A percentile compares a stretch with the other conserved stretches of the same genome.
Conservation (phyloP, 148 eudicot genomes). For the Suaeda aralocaspica region DNA sequence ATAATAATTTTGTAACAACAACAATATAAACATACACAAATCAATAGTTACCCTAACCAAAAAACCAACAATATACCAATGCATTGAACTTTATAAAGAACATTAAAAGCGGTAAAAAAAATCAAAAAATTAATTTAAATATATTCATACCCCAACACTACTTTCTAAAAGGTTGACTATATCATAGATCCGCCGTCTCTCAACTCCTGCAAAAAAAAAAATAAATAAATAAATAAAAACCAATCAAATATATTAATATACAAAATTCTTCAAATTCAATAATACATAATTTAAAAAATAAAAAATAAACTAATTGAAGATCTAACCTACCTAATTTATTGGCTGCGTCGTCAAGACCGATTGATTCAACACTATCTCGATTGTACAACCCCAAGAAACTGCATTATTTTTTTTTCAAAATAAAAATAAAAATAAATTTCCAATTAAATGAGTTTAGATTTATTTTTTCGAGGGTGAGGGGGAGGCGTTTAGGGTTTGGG, state of each 20-base stretch:
- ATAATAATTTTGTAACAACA: too few relatives aligned
- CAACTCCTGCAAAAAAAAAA: conserved; percentile 43
- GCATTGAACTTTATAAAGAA: not conserved
- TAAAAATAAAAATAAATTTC: too few relatives aligned
- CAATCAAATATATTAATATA: too few relatives aligned
- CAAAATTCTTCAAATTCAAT: too few relatives aligned
- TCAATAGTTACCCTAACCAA: too few relatives aligned
- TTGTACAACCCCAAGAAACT: conserved; percentile 84
- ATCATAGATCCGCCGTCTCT: conserved; percentile 97
- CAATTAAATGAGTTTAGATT: too few relatives aligned
- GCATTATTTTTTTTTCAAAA: too few relatives aligned
- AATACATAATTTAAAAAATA: not conserved
- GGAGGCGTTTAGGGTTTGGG: too few relatives aligned
- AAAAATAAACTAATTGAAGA: conserved; percentile 11
- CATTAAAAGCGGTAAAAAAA: not conserved
- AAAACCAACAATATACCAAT: too few relatives aligned
- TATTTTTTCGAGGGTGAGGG: too few relatives aligned
- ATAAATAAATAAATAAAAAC: not conserved
- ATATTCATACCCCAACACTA: conserved; percentile 68
- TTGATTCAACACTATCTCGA: conserved; percentile 63
- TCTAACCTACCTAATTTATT: conserved; percentile 49
- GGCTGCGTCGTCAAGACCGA: conserved; percentile 90
- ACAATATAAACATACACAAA: too few relatives aligned
- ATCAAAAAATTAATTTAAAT: not conserved
- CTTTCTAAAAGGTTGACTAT: conserved; percentile 91